Conservation (phyloP, 768 basidiomycete genomes). For the Fomitopsis serialis region DNA sequence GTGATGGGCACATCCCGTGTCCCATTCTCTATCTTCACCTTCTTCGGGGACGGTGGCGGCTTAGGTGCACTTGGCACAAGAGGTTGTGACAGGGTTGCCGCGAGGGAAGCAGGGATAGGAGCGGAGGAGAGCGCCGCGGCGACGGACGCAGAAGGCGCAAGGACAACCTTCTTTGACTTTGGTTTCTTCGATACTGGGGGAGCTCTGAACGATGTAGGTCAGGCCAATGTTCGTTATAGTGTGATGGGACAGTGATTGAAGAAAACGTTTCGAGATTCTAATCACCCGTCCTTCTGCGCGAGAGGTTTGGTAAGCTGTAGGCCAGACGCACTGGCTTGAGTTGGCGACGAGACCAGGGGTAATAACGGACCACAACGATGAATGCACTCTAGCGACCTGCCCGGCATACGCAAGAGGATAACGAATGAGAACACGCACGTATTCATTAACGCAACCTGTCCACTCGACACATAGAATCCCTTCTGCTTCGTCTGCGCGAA, state of each 20-base stretch:
- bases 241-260: constrained; percentile 7
- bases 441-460: constrained; percentile 83
- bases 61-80: constrained; percentile 5
- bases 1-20: constrained; percentile 47
- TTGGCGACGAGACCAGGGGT: no score
- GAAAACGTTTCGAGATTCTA: no score
- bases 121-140: constrained; percentile 21
- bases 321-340: no score
- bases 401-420: no score
- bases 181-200: constrained; percentile 52
- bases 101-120: constrained; percentile 11
- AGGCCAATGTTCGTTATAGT: neutral
- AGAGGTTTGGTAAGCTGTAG: no score
- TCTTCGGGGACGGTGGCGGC: constrained; percentile 11
- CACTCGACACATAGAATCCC: constrained; percentile 88
- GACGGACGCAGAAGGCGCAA: constrained; percentile 23
- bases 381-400: no score
- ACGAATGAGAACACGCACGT: no score
- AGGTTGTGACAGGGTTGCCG: constrained; percentile 8
- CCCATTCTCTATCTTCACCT: constrained; percentile 32
- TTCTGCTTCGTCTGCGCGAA: constrained; percentile 90
- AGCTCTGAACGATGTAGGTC: constrained; percentile 27
- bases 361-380: no score
- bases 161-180: constrained; percentile 52
- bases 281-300: no score